Evolutionary conservation across 305 asterid species (phyloP), one percentile per base, ranked within the genome.

Genomic region (Plantago coronopus): DNA sequence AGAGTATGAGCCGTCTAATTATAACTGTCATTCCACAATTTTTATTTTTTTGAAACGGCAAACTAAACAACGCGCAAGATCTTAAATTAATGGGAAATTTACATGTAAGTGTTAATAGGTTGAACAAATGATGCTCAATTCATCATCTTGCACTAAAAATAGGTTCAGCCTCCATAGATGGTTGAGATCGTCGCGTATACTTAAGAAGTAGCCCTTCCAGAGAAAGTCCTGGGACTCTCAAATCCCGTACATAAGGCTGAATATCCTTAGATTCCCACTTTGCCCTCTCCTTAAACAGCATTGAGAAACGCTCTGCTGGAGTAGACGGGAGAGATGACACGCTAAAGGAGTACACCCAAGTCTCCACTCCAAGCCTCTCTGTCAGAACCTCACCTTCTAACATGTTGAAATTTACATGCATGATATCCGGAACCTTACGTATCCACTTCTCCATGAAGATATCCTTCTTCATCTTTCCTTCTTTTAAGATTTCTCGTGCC

Each of bases 221-320:
- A 62, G 98, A 77, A 71, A 91, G 91, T 54, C 97, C 96, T 0
- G 98, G 96, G 57, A 88, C 96, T 68, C 72, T 80, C 59, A 91
- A 67, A 82, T 91, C 95, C 85, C 98, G 81, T 65, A 91, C 68
- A 70, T 76, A 91, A 72, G 96, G 95, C 69, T 78, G 81, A 29
- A 91, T 78, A 80, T 86, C 98, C 66, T 83, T 88, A 93, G 95
- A 81, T 64, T 86, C 95, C 98, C 98, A 88, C 73, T 75, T 88
- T 17, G 80, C 69, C 74, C 85, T 75, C 74, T 83, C 87, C 50
- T 25, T 70, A 68, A 88, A 88, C 37, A 88, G 80, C 13, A 69
- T 25, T 0, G 72, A 68, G 63, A 88, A 88, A 0, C 96, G 83
- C 64, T 91, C 95, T 5, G 75, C 79, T 9, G 96, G 98, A 51